Conservation (phyloP, 2,329 filamentous ascomycete species). For the Sclerotinia trifoliorum region DNA sequence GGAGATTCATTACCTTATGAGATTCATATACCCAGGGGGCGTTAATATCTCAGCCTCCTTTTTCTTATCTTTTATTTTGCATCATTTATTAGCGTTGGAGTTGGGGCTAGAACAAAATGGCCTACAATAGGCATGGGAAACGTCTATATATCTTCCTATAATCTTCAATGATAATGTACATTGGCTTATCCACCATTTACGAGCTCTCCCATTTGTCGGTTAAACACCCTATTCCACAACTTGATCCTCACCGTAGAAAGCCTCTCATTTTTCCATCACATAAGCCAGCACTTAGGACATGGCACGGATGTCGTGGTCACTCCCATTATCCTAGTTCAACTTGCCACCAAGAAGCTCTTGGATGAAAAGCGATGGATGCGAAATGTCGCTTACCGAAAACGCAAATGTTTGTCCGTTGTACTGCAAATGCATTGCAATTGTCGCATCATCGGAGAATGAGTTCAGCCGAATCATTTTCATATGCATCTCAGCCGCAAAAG, state of each 20-base stretch:
- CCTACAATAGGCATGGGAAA: slow-evolving; percentile 13
- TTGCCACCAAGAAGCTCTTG: neutral
- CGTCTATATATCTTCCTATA: slow-evolving; percentile 16
- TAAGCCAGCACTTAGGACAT: neutral
- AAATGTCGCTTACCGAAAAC: neutral
- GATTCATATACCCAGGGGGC: slow-evolving; percentile 30
- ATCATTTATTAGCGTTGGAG: slow-evolving; percentile 34
- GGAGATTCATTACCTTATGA: slow-evolving; percentile 35
- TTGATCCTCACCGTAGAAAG: neutral
- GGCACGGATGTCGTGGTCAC: neutral
- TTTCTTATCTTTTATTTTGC: slow-evolving; percentile 12
- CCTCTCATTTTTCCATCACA: neutral
- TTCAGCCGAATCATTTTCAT: neutral
- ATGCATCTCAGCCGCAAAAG: slow-evolving; percentile 8
- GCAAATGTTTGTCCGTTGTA: neutral
- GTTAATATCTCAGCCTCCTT: slow-evolving; percentile 21
- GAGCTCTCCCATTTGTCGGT: neutral
- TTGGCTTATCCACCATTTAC: neutral
- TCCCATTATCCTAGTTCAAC: neutral
- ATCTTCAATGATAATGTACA: slow-evolving; percentile 25
- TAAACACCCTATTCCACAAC: neutral
- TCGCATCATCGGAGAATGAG: neutral
- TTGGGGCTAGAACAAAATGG: slow-evolving; percentile 24
- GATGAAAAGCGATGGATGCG: neutral
- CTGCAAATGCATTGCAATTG: neutral